phyloP scores from a whole-genome alignment of 345 rosid species.

The Lenwebbia sp. region DNA sequence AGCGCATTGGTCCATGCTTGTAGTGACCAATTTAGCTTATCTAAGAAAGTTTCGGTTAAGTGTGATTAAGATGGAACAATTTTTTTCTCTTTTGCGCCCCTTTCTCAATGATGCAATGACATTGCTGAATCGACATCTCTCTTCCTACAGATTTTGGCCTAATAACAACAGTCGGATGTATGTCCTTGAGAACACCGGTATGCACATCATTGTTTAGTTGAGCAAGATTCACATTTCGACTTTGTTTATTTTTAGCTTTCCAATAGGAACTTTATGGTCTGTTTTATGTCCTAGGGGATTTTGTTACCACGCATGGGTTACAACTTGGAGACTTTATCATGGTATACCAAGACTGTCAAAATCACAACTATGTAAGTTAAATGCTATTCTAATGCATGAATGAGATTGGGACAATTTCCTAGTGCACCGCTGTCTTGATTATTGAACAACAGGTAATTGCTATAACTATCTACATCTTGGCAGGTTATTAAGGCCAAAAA shows the following conservation, averaged over 20 bases:
- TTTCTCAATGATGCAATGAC: background rate
- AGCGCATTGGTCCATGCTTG: background rate
- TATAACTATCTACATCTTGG: background rate
- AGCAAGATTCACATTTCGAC: background rate
- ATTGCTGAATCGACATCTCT: background rate
- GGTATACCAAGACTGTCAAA: slow-evolving; percentile 57
- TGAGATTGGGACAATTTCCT: background rate
- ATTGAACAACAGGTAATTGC: background rate
- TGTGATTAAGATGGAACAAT: background rate
- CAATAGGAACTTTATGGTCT: background rate
- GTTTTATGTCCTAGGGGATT: slow-evolving; percentile 46
- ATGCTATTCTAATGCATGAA: background rate
- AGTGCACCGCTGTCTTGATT: background rate
- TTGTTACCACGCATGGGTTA: slow-evolving; percentile 71
- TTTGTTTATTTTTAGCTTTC: background rate
- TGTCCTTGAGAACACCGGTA: slow-evolving; percentile 96
- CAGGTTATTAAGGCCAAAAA: slow-evolving; percentile 90
- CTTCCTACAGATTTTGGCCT: slow-evolving; percentile 79
- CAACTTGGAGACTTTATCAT: slow-evolving; percentile 75
- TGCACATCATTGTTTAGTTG: background rate
- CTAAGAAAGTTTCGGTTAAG: background rate
- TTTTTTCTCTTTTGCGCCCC: background rate
- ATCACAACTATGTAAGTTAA: slow-evolving; percentile 53
- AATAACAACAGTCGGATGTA: slow-evolving; percentile 97
- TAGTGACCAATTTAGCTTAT: background rate